Evolutionary conservation across 345 rosid genomes (phyloP).

Genomic region (Sisymbrium altissimum): DNA sequence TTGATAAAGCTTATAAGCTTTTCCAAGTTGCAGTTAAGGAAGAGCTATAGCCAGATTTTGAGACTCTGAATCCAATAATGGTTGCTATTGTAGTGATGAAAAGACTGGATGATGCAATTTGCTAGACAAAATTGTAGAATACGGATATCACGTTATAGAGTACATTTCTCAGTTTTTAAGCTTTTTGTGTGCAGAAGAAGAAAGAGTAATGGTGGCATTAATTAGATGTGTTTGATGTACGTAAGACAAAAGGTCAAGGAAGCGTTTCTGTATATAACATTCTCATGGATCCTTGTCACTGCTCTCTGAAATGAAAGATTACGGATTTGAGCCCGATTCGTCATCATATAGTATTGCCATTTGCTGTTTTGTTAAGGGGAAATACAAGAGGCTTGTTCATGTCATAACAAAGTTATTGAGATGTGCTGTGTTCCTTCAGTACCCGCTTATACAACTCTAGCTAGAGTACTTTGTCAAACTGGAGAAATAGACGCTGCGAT

Average conservation of each 20-base stretch:
- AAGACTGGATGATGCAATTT: constrained; percentile 47
- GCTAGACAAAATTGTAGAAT: constrained; percentile 49
- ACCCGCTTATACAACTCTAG: too few species aligned
- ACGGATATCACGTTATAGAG: constrained; percentile 45
- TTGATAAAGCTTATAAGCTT: constrained; percentile 67
- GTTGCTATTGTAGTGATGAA: too few species aligned
- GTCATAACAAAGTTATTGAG: constrained; percentile 65
- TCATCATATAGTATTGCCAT: constrained; percentile 45
- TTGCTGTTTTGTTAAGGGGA: constrained; percentile 49
- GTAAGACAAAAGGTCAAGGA: constrained; percentile 56
- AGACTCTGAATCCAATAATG: too few species aligned
- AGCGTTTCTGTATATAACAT: constrained; percentile 49
- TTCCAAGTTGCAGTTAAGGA: too few species aligned
- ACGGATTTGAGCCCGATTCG: constrained; percentile 44
- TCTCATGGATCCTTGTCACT: constrained; percentile 55
- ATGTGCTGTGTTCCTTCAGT: constrained; percentile 56
- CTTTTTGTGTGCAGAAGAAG: constrained; percentile 40
- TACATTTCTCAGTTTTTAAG: constrained; percentile 43
- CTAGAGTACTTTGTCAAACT: constrained; percentile 62
- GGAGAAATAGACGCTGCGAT: constrained; percentile 71
- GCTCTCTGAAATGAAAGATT: constrained; percentile 44
- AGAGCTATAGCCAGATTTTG: too few species aligned
- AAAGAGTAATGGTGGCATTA: constrained; percentile 44
- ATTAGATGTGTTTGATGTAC: constrained; percentile 45
- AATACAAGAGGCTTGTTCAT: constrained; percentile 53